Percentiles rank a stretch among this genome's conserved stretches.
Conservation (phyloP, 352 stramenopile species). For the Thalassiosira exigua region DNA sequence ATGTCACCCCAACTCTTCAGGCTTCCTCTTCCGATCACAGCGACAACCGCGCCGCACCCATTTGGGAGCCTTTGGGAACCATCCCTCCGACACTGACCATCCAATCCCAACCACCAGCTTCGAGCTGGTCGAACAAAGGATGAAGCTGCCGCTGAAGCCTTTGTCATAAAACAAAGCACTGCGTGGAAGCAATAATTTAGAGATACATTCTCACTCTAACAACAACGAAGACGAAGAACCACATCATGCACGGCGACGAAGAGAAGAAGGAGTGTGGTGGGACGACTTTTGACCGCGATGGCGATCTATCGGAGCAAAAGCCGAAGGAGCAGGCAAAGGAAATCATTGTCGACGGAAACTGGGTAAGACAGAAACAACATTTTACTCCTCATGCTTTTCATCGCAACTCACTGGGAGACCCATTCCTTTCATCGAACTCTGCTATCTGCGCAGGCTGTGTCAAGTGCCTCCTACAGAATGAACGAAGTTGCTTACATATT, state of each 20-base stretch:
- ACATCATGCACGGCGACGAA: background rate
- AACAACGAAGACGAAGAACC: too few species aligned
- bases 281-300: constrained; percentile 2
- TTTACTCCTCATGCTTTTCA: background rate
- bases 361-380: constrained; percentile 29
- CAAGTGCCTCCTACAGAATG: constrained; percentile 68
- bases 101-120: too few species aligned
- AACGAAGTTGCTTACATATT: constrained; percentile 82
- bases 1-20: too few species aligned
- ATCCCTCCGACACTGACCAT: too few species aligned
- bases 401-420: constrained; percentile 1
- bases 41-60: too few species aligned
- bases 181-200: too few species aligned
- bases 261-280: background rate
- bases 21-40: too few species aligned
- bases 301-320: constrained; percentile 1
- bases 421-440: background rate
- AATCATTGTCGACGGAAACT: constrained; percentile 57
- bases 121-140: too few species aligned
- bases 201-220: too few species aligned
- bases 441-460: constrained; percentile 50
- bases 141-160: too few species aligned
- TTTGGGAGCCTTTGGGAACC: too few species aligned
- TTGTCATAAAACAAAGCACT: too few species aligned
- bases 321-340: constrained; percentile 15